phyloP scores from a whole-genome alignment of 305 asterid species.

The Fraxinus latifolia region DNA sequence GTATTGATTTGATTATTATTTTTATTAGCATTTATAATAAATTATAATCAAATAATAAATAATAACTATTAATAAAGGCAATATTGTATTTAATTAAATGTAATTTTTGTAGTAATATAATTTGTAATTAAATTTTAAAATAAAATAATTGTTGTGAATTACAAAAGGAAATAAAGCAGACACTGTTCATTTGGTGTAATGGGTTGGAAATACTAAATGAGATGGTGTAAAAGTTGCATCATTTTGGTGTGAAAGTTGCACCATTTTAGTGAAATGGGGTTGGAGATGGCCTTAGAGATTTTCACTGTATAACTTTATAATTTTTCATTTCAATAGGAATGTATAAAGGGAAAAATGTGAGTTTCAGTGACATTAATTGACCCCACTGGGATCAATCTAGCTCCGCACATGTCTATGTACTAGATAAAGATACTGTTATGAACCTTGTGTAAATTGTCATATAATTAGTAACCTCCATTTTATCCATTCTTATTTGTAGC shows the following conservation, averaged over 20 bases:
- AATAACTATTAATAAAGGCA: neutral
- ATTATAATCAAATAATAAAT: neutral
- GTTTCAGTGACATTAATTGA: neutral
- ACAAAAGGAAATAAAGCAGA: no score
- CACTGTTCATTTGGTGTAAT: neutral
- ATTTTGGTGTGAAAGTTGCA: neutral
- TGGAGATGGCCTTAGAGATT: neutral
- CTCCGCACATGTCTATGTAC: neutral
- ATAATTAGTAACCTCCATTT: neutral
- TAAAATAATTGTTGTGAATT: neutral
- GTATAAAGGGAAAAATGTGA: neutral
- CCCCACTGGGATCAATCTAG: neutral
- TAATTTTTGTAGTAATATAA: neutral
- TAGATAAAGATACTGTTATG: neutral
- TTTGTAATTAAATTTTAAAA: no score
- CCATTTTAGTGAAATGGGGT: neutral
- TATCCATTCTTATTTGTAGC: neutral
- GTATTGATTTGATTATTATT: no score
- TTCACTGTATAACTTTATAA: neutral
- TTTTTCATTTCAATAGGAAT: neutral
- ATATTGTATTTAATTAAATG: neutral
- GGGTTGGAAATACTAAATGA: neutral
- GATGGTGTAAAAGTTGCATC: neutral
- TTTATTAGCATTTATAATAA: neutral
- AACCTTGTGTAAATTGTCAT: neutral